These are phyloP conservation scores for Pleurozium schreberi DNA, from an alignment of 225 moss, liverwort and hornwort species.

Conservation along the genomic window DNA sequence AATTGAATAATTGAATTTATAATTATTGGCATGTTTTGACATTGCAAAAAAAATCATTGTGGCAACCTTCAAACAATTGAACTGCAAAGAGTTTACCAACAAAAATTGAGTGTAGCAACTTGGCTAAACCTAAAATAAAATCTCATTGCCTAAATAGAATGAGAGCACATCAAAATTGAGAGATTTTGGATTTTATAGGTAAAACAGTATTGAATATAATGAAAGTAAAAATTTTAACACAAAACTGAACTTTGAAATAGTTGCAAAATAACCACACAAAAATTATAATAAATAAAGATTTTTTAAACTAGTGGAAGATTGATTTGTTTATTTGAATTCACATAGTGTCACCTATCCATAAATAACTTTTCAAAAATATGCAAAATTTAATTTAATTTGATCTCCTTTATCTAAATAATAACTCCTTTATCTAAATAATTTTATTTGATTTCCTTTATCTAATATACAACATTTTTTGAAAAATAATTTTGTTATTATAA, in stretches of 20 bases:
- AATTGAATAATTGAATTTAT: too few species aligned
- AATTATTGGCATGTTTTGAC: neutral
- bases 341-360: too few species aligned
- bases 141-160: neutral
- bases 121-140: neutral
- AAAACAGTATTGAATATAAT: neutral
- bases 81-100: neutral
- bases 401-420: neutral
- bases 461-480: neutral
- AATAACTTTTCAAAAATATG: neutral
- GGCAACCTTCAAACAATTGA: neutral
- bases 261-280: neutral
- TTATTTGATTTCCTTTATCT: neutral
- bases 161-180: neutral
- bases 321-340: neutral
- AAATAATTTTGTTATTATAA: neutral
- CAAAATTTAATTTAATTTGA: neutral
- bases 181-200: too few species aligned
- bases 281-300: neutral
- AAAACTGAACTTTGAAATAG: too few species aligned
- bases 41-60: neutral
- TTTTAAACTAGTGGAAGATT: neutral
- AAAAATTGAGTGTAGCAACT: neutral
- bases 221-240: neutral
- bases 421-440: neutral